These are phyloP conservation scores for Ogataea populi-albae DNA, from an alignment of 805 yeast genomes.

Conservation along the genomic window DNA sequence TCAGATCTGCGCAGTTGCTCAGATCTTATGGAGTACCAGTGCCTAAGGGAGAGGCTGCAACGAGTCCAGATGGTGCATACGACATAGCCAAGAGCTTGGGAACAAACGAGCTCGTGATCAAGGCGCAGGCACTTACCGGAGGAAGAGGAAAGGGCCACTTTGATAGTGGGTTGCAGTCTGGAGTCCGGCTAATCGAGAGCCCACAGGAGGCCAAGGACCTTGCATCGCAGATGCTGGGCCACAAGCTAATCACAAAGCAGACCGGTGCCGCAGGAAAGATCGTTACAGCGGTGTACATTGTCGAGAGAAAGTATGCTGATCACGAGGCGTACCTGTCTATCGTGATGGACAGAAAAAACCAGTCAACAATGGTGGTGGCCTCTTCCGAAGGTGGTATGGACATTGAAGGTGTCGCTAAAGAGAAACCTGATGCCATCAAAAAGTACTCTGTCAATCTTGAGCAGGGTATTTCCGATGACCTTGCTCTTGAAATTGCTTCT, in stretches of 20 bases:
- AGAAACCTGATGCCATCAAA: constrained; percentile 87
- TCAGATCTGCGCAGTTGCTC: constrained; percentile 86
- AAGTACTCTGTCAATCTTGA: constrained; percentile 77
- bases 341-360: constrained; percentile 88
- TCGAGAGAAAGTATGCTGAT: constrained; percentile 88
- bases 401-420: constrained; percentile 96
- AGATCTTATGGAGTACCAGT: constrained; percentile 81
- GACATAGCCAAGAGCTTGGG: constrained; percentile 73
- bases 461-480: constrained; percentile 73
- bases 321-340: constrained; percentile 96
- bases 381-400: constrained; percentile 99
- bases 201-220: constrained; percentile 84
- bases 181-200: constrained; percentile 84
- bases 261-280: constrained; percentile 97
- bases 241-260: constrained; percentile 95
- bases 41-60: constrained; percentile 89
- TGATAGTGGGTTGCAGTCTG: constrained; percentile 93
- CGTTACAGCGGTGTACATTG: constrained; percentile 94
- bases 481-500: constrained; percentile 74
- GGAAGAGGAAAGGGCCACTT: constrained; percentile 99
- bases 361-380: constrained; percentile 90
- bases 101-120: constrained; percentile 83
- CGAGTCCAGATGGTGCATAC: constrained; percentile 84
- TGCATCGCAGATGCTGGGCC: constrained; percentile 86
- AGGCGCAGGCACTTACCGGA: constrained; percentile 99